phyloP scores from a whole-genome alignment of 257 asterid species.

The Fraxinus pennsylvanica region DNA sequence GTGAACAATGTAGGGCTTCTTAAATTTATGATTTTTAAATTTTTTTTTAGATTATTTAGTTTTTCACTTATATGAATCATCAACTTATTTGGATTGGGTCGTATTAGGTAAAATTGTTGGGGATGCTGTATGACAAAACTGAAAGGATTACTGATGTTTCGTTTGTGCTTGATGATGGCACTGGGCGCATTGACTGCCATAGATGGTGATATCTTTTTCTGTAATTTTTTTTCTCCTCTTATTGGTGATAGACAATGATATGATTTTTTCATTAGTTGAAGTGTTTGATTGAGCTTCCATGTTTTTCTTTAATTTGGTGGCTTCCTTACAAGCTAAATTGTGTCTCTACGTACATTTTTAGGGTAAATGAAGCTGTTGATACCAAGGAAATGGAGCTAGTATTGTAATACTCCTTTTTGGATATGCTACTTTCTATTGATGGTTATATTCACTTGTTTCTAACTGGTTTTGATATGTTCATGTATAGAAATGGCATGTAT shows the following conservation, averaged over 20 bases:
- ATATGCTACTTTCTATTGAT: constrained; percentile 11
- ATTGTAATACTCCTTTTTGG: constrained; percentile 44
- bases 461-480: constrained; percentile 22
- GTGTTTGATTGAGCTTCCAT: not conserved
- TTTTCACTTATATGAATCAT: constrained; percentile 2
- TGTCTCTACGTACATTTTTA: constrained; percentile 27
- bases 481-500: constrained; percentile 73
- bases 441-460: constrained; percentile 16
- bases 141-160: constrained; percentile 70
- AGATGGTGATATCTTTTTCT: constrained; percentile 54
- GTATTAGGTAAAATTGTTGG: constrained; percentile 76
- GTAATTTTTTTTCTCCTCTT: not conserved
- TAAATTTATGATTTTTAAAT: not conserved
- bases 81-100: constrained; percentile 15
- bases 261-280: not conserved
- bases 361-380: constrained; percentile 74
- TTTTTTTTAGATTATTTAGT: not conserved
- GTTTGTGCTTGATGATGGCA: constrained; percentile 84
- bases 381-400: constrained; percentile 70
- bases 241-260: not conserved
- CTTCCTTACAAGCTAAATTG: constrained; percentile 4
- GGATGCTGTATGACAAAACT: constrained; percentile 55
- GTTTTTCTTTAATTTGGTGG: not conserved
- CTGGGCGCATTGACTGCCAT: constrained; percentile 74
- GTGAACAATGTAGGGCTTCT: constrained; percentile 58